Evolutionary conservation across 2,329 filamentous ascomycete genomes (phyloP).

Genomic region (Lasiodiplodia theobromae): DNA sequence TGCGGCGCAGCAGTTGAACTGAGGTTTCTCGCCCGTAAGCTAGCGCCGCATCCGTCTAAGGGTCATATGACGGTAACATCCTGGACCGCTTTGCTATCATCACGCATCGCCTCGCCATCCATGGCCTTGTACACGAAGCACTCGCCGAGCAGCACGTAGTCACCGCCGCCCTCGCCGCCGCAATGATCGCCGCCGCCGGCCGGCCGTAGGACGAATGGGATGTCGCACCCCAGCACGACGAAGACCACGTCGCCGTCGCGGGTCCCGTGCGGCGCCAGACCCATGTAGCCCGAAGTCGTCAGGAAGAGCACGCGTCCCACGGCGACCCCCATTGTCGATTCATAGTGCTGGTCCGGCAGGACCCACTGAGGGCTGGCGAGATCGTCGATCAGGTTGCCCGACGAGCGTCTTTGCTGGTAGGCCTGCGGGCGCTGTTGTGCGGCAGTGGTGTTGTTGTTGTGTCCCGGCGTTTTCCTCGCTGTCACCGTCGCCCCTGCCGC

Average conservation of each 20-base stretch:
- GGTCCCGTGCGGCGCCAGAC: constrained; percentile 28
- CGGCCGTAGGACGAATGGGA: constrained; percentile 28
- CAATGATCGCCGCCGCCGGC: not conserved
- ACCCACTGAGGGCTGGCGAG: constrained; percentile 23
- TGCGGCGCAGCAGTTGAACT: constrained; percentile 1
- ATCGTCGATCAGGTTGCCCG: constrained; percentile 30
- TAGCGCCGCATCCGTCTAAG: not conserved
- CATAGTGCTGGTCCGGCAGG: constrained; percentile 22
- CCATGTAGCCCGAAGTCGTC: constrained; percentile 27
- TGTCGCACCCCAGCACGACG: constrained; percentile 28
- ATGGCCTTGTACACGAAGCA: constrained; percentile 30
- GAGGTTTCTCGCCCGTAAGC: constrained; percentile 14
- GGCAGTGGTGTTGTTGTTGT: not conserved
- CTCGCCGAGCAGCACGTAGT: constrained; percentile 27
- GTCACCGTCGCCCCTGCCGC: not conserved
- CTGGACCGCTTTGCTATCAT: constrained; percentile 21
- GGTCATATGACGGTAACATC: constrained; percentile 29
- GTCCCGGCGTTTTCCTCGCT: not conserved
- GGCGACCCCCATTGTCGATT: constrained; percentile 26
- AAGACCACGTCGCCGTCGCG: constrained; percentile 29
- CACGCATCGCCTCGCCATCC: constrained; percentile 27
- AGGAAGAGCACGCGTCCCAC: constrained; percentile 28
- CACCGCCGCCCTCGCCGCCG: not conserved
- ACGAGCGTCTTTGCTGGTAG: constrained; percentile 12
- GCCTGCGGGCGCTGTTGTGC: not conserved